Percentiles rank a stretch among this genome's conserved stretches.
These are phyloP conservation scores for Suillus cothurnatus DNA, from an alignment of 768 basidiomycete genomes.

Conservation along the genomic window DNA sequence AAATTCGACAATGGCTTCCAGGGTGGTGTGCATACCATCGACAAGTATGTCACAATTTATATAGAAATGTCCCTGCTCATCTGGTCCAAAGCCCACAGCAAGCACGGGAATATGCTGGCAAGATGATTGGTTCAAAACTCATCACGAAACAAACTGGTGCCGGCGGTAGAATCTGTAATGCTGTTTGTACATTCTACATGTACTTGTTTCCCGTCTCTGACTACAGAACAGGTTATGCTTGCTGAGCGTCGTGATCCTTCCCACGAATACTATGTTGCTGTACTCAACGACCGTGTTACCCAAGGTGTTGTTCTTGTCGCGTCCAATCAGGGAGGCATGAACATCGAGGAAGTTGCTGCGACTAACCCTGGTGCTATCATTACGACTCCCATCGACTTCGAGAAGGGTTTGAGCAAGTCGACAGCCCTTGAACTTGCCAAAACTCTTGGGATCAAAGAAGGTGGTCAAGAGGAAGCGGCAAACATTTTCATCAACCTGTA, in stretches of 20 bases:
- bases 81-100: constrained; percentile 67
- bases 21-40: constrained; percentile 95
- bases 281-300: constrained; percentile 90
- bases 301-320: constrained; percentile 92
- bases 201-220: constrained; percentile 18
- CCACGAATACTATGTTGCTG: constrained; percentile 98
- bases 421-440: constrained; percentile 80
- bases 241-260: constrained; percentile 91
- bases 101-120: constrained; percentile 81
- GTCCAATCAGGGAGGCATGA: constrained; percentile 97
- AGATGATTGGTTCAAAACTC: constrained; percentile 94
- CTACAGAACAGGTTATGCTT: constrained; percentile 82
- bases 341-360: constrained; percentile 98
- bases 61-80: constrained; percentile 12
- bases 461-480: constrained; percentile 83
- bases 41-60: constrained; percentile 56
- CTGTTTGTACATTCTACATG: constrained; percentile 52
- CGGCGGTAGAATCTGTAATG: constrained; percentile 90
- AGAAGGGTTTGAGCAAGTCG: constrained; percentile 73
- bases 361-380: constrained; percentile 95
- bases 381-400: constrained; percentile 87
- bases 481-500: constrained; percentile 94
- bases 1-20: constrained; percentile 95
- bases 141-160: constrained; percentile 99
- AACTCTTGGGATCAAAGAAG: constrained; percentile 85